A percentile compares a stretch with the other conserved stretches of the same genome.
Conservation (phyloP, 176 grass and related monocot genomes). For the Aegilops speltoides region DNA sequence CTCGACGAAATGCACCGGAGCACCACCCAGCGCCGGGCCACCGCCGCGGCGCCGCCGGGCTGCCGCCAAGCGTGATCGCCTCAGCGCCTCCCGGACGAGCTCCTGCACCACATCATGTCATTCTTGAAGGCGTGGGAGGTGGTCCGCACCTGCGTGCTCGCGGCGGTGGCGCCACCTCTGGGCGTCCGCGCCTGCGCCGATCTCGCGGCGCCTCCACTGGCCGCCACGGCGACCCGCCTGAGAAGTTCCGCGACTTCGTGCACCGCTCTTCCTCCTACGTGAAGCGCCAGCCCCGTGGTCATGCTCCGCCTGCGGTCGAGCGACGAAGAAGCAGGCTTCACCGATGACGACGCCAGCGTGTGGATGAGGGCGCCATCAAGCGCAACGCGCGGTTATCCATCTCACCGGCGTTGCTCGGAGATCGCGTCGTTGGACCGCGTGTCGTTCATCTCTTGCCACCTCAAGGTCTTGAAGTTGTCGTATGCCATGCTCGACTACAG, state of each 20-base stretch:
- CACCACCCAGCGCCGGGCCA: neutral
- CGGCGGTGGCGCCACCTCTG: slow-evolving; percentile 35
- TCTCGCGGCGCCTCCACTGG: neutral
- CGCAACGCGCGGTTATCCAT: slow-evolving; percentile 2
- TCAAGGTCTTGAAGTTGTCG: slow-evolving; percentile 15
- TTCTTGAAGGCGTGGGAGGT: slow-evolving; percentile 30
- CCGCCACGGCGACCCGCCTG: neutral
- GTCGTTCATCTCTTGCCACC: slow-evolving; percentile 13
- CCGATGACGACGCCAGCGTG: neutral
- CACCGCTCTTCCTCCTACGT: slow-evolving; percentile 4
- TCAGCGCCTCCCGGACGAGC: slow-evolving; percentile 36
- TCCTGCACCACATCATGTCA: slow-evolving; percentile 38
- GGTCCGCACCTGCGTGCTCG: slow-evolving; percentile 42
- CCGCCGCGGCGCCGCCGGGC: no score
- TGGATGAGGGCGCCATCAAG: slow-evolving; percentile 18
- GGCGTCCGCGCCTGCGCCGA: slow-evolving; percentile 18
- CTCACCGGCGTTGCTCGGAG: neutral
- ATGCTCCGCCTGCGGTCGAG: slow-evolving; percentile 25
- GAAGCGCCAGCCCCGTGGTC: neutral
- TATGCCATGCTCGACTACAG: neutral
- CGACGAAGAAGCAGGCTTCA: neutral
- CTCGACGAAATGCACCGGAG: neutral
- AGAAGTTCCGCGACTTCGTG: neutral
- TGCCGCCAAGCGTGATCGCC: neutral
- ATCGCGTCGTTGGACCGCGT: neutral